Percentiles rank a stretch among this genome's conserved stretches.
These are phyloP conservation scores for Actinomortierella wolfii DNA, from an alignment of 371 early-diverging fungal genomes.

Conservation along the genomic window DNA sequence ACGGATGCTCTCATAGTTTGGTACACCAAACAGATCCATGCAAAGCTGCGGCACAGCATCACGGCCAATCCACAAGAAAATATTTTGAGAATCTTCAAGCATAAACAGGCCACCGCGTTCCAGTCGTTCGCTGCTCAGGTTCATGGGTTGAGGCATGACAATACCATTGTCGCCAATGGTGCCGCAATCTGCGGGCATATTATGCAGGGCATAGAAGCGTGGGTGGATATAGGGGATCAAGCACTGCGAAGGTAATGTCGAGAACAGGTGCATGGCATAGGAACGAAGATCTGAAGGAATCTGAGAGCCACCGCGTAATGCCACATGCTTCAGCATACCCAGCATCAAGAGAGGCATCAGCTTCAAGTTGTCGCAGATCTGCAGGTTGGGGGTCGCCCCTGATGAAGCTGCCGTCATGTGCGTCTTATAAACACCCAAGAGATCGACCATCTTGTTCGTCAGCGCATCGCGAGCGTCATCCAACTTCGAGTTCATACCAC, in stretches of 20 bases:
- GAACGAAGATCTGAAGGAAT: constrained; percentile 73
- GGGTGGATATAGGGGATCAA: constrained; percentile 75
- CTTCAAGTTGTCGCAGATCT: constrained; percentile 84
- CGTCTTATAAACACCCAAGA: constrained; percentile 86
- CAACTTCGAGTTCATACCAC: constrained; percentile 82
- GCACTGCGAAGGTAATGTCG: constrained; percentile 82
- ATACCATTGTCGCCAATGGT: constrained; percentile 62
- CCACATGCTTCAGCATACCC: constrained; percentile 79
- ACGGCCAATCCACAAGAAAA: constrained; percentile 91
- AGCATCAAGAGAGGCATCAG: constrained; percentile 85
- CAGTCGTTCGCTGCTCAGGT: constrained; percentile 84
- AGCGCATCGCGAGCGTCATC: constrained; percentile 96
- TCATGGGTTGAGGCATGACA: constrained; percentile 76
- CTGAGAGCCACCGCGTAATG: constrained; percentile 69
- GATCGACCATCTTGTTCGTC: constrained; percentile 84
- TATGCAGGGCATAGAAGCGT: constrained; percentile 86
- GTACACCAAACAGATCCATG: constrained; percentile 69
- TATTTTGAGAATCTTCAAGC: constrained; percentile 80
- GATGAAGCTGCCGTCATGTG: constrained; percentile 72
- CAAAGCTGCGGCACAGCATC: constrained; percentile 78
- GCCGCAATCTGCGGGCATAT: constrained; percentile 73
- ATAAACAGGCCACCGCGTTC: constrained; percentile 86
- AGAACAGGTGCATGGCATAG: constrained; percentile 73
- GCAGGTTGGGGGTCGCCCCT: constrained; percentile 81
- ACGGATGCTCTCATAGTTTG: constrained; percentile 61